A percentile compares a stretch with the other conserved stretches of the same genome.
phyloP scores from a whole-genome alignment of 768 basidiomycete species.

The Serendipita indica region DNA sequence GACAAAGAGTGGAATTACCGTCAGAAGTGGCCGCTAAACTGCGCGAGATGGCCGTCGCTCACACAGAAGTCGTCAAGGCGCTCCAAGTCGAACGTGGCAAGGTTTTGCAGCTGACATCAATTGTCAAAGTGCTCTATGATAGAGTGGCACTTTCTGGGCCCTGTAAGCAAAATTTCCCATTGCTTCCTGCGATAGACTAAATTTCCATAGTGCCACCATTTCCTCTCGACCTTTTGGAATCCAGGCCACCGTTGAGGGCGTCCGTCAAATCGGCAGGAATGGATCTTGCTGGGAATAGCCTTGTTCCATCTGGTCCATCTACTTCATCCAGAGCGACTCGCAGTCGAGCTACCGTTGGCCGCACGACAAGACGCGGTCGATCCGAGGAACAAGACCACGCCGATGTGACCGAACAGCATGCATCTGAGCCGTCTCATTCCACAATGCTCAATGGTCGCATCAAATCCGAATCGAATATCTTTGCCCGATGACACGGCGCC shows the following conservation, averaged over 20 bases:
- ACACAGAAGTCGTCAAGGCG: conserved; percentile 33
- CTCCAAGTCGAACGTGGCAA: conserved; percentile 42
- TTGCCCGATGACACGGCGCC: too few species aligned
- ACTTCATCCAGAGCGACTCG: too few species aligned
- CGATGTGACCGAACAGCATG: too few species aligned
- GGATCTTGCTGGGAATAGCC: not conserved
- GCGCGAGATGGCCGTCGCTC: conserved; percentile 56
- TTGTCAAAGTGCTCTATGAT: conserved; percentile 51
- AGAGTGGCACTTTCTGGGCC: not conserved
- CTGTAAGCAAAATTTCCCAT: not conserved
- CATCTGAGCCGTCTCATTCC: too few species aligned
- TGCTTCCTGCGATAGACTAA: not conserved
- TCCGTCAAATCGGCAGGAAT: not conserved
- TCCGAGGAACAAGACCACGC: too few species aligned
- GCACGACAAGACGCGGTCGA: too few species aligned
- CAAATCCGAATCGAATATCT: too few species aligned
- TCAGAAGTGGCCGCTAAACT: conserved; percentile 62
- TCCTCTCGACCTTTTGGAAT: not conserved
- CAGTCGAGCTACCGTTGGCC: too few species aligned
- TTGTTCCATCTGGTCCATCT: not conserved
- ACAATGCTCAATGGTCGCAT: too few species aligned
- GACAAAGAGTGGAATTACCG: conserved; percentile 64
- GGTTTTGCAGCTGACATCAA: conserved; percentile 42
- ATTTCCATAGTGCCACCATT: not conserved
- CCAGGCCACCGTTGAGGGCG: not conserved